Conservation (phyloP, 148 eudicot species). For the Limonium bicolor region DNA sequence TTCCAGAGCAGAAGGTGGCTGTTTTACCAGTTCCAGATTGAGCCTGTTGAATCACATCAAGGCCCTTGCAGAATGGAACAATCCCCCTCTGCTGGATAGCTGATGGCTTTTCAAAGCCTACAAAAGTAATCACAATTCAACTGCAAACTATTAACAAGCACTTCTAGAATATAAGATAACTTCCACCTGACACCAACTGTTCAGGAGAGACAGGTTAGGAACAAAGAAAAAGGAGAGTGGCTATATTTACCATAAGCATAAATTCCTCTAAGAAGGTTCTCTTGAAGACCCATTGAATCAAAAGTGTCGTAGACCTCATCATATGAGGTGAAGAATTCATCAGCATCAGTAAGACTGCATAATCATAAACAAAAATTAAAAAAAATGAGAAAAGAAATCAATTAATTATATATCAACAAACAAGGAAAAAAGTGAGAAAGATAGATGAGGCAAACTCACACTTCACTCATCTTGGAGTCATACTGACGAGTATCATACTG, state of each 20-base stretch:
- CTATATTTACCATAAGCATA: conserved; percentile 20
- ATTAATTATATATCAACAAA: background rate
- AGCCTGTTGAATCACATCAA: conserved; percentile 37
- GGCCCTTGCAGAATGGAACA: conserved; percentile 30
- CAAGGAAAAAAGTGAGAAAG: background rate
- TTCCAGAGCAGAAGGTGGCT: conserved; percentile 32
- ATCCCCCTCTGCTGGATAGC: conserved; percentile 40
- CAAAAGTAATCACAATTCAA: background rate
- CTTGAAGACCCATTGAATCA: conserved; percentile 26
- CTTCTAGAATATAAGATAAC: background rate
- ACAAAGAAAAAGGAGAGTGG: background rate
- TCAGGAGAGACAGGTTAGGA: no score
- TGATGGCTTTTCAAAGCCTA: conserved; percentile 37
- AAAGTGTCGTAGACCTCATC: conserved; percentile 24
- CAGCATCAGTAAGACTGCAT: conserved; percentile 16
- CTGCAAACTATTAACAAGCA: no score
- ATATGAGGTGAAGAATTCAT: conserved; percentile 17
- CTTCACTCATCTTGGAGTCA: conserved; percentile 17
- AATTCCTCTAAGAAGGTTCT: conserved; percentile 31
- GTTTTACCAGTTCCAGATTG: conserved; percentile 36
- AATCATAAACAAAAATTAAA: background rate
- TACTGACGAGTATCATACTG: conserved; percentile 14
- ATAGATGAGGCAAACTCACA: conserved; percentile 5
- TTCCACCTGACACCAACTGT: no score
- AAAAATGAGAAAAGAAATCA: background rate